These are phyloP conservation scores for Vaccinium corymbosum DNA, from an alignment of 148 eudicot species.

Conservation along the genomic window DNA sequence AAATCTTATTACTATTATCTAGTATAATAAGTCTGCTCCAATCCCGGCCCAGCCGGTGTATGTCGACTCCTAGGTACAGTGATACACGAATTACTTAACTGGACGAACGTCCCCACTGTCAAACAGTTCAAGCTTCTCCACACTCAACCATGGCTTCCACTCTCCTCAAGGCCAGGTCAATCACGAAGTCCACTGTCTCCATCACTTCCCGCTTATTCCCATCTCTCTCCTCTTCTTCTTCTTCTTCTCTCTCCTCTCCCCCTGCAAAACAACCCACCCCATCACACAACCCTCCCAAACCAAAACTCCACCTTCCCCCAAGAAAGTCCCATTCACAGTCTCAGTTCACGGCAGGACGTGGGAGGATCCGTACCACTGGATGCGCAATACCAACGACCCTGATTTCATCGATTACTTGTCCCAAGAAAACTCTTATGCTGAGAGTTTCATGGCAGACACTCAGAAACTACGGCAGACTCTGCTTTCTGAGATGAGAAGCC, in stretches of 20 bases:
- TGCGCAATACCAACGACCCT: conserved; percentile 73
- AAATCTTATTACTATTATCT: too few relatives aligned
- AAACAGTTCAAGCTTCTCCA: not conserved
- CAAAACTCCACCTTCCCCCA: conserved; percentile 53
- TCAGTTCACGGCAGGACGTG: conserved; percentile 60
- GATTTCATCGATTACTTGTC: conserved; percentile 55
- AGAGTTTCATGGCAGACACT: conserved; percentile 70
- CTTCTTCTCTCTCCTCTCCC: conserved; percentile 39
- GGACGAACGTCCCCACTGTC: not conserved
- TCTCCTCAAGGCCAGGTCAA: conserved; percentile 16
- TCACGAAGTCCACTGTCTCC: conserved; percentile 24
- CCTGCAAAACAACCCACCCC: conserved; percentile 27
- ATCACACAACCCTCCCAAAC: conserved; percentile 11
- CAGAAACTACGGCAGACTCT: conserved; percentile 34
- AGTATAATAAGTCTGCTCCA: too few relatives aligned
- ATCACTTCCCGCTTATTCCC: conserved; percentile 23
- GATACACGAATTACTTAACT: not conserved
- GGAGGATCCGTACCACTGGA: conserved; percentile 92
- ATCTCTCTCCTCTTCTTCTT: conserved; percentile 15
- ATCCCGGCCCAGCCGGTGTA: too few relatives aligned
- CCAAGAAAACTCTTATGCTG: conserved; percentile 65
- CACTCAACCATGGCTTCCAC: conserved; percentile 23
- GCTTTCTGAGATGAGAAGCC: conserved; percentile 55
- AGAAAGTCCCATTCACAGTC: conserved; percentile 55
- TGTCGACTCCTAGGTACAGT: too few relatives aligned